Percentiles rank a stretch among this genome's conserved stretches.
phyloP scores from a whole-genome alignment of 305 asterid genomes.

The Plantago rigida region DNA sequence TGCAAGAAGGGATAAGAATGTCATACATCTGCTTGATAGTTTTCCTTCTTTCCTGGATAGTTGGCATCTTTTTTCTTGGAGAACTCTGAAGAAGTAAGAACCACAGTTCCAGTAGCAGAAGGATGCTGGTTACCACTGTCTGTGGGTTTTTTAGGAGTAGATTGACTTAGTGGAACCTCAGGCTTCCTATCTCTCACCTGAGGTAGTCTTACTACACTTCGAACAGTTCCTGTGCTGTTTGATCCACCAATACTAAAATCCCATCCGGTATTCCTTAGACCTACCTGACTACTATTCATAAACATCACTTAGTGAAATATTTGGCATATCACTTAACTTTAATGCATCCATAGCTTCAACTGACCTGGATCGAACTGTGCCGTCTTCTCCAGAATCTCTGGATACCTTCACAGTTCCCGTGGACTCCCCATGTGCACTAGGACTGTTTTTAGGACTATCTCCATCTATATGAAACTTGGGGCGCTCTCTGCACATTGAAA shows the following conservation, averaged over 20 bases:
- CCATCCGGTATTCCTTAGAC: conserved; percentile 71
- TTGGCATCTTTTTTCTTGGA: conserved; percentile 40
- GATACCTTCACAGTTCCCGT: conserved; percentile 69
- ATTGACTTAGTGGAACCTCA: conserved; percentile 49
- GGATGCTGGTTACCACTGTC: conserved; percentile 49
- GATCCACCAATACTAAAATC: conserved; percentile 86
- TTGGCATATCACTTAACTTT: conserved; percentile 8
- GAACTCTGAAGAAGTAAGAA: conserved; percentile 37
- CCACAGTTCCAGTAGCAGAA: conserved; percentile 55
- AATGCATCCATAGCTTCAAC: conserved; percentile 30
- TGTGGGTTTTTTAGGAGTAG: conserved; percentile 40
- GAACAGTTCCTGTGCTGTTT: conserved; percentile 58
- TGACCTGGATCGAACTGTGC: conserved; percentile 49
- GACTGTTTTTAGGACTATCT: conserved; percentile 47
- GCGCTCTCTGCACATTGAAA: conserved; percentile 47
- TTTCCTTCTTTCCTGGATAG: conserved; percentile 38
- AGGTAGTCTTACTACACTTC: conserved; percentile 74
- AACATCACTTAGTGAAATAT: conserved; percentile 28
- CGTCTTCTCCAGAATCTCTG: conserved; percentile 48
- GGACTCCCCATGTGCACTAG: conserved; percentile 52
- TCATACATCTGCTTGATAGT: conserved; percentile 52
- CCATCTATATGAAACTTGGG: conserved; percentile 66
- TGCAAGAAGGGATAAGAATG: conserved; percentile 27
- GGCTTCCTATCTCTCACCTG: conserved; percentile 72
- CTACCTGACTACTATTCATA: conserved; percentile 54